Base-by-base conservation (phyloP, 768 basidiomycete genomes). In the Pleurotus pulmonarius region DNA sequence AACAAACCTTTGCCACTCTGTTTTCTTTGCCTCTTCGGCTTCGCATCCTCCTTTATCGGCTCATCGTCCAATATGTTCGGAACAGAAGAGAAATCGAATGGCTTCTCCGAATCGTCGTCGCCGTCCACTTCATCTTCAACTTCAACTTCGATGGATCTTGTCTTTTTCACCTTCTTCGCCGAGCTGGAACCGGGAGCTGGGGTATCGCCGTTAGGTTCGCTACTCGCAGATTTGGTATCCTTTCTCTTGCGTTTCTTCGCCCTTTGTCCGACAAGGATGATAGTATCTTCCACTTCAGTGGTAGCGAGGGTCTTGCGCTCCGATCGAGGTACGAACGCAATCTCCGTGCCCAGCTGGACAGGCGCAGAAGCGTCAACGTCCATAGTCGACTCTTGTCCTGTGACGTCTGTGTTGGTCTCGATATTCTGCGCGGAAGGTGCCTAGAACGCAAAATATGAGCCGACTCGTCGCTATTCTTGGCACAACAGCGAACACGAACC, bases 271-370 rank as follows among this genome's bases (percentile, higher is more conserved):
- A 91, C 88, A 12, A 88, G 78, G 5, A 92, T 82, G 52, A 93
- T 85, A 1, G 82, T 74, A 64, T 90, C 90, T 29, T 72, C 71
- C 26, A 64, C 43, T 38, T 63, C 60, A 45, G 67, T 66, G 18
- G 60, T 66, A 2, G 24, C 51, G 38, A 37, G 51, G 8, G 65
- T 68, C 51, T 62, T 58, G 16, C 92, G 82, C 63, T 85, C 78
- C 0, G 81, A 69, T 1, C 83, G 78, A 46, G 92, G 92, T 7
- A 95, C 77, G 60, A 86, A 95, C 1, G 92, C 85, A 5, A 94
- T 81, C 69, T 92, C 91, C 37, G 83, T 78, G 53, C 84, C 79
- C 69, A 76, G 79, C 20, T 72, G 74, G 9, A 63, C 60, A 20
- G 57, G 16, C 29, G 58, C 44, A 15, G 45, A 41, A 13, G 7